Evolutionary conservation across 345 rosid genomes (phyloP), one percentile per base, ranked within the genome.

Genomic region (Camelina hispida): DNA sequence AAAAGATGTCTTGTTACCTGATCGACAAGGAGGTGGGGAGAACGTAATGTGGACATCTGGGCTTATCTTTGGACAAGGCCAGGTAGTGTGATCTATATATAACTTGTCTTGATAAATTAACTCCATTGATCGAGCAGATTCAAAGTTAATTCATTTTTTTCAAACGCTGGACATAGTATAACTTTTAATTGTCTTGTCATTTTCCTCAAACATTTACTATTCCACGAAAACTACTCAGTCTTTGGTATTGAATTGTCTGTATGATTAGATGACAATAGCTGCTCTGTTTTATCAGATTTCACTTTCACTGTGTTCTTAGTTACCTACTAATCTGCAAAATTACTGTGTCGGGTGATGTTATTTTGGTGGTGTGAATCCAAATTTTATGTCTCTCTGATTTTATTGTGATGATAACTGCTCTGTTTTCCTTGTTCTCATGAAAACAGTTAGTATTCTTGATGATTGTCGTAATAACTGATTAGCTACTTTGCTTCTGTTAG

Each of bases 41-140:
- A 84, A 55, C 15, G 91, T 84, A 22, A 83, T 82, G 80, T 95
- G 98, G 99, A 90, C 98, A 74, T 95, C 99, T 37, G 99, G 98
- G 61, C 83, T 95, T 69, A 76, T 90, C 71, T 95, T 89, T 22
- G 99, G 96, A 62, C 90, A 85, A 85, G 99, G 98, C 81, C 86
- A 92, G 99, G 99, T 92, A 83, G 14, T 66, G 13, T 61, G 16
- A 18, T 28, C 69, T 5, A n/a, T 38, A 4, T 30, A n/a, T 35
- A 23, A 11, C n/a, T 14, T 65, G 42, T 58, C 77, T 65, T 1
- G 38, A 50, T 18, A 65, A n/a, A 25, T 53, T 61, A 43, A 16
- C 11, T 68, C 9, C 7, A 16, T 48, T 75, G 35, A 59, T 66
- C 12, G 18, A 50, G 46, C 28, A 13, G 5, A 57, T 18, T 60